Conservation (phyloP, 2,329 filamentous ascomycete species). For the Cladosporium sp. region DNA sequence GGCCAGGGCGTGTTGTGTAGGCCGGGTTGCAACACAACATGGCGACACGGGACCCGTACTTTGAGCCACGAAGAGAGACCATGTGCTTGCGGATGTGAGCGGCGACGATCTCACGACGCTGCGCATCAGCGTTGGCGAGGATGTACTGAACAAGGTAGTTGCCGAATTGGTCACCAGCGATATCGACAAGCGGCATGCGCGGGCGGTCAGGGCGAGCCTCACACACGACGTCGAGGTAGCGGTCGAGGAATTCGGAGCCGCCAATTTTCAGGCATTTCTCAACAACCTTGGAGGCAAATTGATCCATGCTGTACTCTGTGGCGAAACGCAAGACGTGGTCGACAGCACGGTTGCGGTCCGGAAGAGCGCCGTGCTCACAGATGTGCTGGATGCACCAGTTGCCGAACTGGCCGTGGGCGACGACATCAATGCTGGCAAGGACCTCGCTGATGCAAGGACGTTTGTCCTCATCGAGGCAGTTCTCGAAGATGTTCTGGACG, state of each 20-base stretch:
- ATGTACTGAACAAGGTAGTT: conserved; percentile 99
- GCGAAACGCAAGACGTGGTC: conserved; percentile 93
- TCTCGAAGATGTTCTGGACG: conserved; percentile 99
- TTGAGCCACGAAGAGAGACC: conserved; percentile 96
- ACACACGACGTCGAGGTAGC: conserved; percentile 90
- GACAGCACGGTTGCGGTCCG: conserved; percentile 86
- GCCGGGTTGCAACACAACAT: conserved; percentile 98
- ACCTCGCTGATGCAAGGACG: conserved; percentile 97
- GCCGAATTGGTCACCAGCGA: conserved; percentile 96
- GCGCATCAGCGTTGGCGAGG: conserved; percentile 76
- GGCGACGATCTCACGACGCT: conserved; percentile 90
- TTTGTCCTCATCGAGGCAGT: conserved; percentile 98
- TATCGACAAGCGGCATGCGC: conserved; percentile 94
- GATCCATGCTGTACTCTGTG: conserved; percentile 96
- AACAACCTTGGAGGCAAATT: conserved; percentile 98
- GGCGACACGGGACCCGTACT: conserved; percentile 95
- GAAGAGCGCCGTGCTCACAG: conserved; percentile 88
- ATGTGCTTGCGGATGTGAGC: conserved; percentile 96
- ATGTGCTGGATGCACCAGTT: conserved; percentile 99
- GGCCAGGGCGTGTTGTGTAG: conserved; percentile 80
- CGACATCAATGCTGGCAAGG: conserved; percentile 87
- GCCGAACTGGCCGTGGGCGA: conserved; percentile 95
- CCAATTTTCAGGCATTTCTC: conserved; percentile 99
- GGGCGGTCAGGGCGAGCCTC: conserved; percentile 86
- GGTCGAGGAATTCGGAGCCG: conserved; percentile 80